These are phyloP conservation scores for Microascus cirrosus DNA, from an alignment of 2,329 filamentous ascomycete species.

Conservation along the genomic window DNA sequence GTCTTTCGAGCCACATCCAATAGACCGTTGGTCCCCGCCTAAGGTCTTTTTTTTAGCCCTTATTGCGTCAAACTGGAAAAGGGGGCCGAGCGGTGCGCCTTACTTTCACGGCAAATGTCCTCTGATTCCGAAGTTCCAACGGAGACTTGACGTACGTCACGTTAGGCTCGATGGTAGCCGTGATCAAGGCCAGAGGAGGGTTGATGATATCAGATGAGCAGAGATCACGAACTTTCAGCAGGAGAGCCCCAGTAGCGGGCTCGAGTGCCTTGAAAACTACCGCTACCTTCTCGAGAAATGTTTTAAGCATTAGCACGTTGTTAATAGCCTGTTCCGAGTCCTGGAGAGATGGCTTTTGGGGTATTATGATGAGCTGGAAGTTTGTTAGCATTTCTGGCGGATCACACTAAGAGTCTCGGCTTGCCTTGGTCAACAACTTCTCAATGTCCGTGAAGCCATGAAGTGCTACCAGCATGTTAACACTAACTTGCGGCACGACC, in stretches of 20 bases:
- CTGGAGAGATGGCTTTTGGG: conserved; percentile 51
- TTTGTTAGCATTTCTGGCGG: neutral
- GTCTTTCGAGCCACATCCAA: conserved; percentile 81
- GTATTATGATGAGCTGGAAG: conserved; percentile 62
- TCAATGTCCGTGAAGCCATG: conserved; percentile 64
- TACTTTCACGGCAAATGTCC: conserved; percentile 79
- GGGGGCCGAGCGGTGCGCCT: neutral
- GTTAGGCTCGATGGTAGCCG: conserved; percentile 65
- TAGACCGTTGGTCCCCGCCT: conserved; percentile 73
- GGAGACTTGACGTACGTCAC: conserved; percentile 68
- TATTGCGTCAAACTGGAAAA: conserved; percentile 6
- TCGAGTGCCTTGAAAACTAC: conserved; percentile 57
- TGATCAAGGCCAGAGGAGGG: conserved; percentile 53
- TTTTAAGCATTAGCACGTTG: conserved; percentile 76
- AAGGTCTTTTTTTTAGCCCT: neutral
- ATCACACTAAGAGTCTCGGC: neutral
- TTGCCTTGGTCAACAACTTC: conserved; percentile 62
- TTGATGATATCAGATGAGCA: conserved; percentile 54
- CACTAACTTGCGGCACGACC: neutral
- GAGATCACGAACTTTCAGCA: conserved; percentile 57
- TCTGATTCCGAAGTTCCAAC: conserved; percentile 78
- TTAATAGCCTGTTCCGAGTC: conserved; percentile 75
- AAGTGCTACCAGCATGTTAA: conserved; percentile 3
- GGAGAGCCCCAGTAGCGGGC: conserved; percentile 50
- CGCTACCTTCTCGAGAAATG: conserved; percentile 59